Conservation (phyloP, 441 rosid species). For the Omphalea diandra region DNA sequence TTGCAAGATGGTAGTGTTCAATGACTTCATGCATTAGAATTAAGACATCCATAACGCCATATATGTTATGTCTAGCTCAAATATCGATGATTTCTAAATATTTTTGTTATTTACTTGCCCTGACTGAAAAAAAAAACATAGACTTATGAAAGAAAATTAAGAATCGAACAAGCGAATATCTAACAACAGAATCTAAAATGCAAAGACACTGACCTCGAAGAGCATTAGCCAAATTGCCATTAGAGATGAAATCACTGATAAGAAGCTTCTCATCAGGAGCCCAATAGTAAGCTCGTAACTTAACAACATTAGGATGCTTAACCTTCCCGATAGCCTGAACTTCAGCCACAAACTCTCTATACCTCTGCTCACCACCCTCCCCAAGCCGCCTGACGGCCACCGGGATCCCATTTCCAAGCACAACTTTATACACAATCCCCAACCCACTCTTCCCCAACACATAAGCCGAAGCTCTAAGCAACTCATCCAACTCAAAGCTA, state of each 20-base stretch:
- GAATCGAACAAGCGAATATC: neutral
- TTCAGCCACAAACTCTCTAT: slow-evolving; percentile 84
- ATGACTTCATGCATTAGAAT: too few relatives aligned
- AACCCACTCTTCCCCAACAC: slow-evolving; percentile 94
- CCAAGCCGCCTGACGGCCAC: slow-evolving; percentile 95
- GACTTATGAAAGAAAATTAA: neutral
- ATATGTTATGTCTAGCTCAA: too few relatives aligned
- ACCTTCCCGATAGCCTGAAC: slow-evolving; percentile 86
- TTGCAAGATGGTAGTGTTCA: too few relatives aligned
- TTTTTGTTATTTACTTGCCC: too few relatives aligned
- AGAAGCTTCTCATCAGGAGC: slow-evolving; percentile 94
- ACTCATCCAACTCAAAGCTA: slow-evolving; percentile 79
- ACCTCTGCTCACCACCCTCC: slow-evolving; percentile 87
- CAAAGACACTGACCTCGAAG: slow-evolving; percentile 53
- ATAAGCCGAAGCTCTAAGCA: slow-evolving; percentile 90
- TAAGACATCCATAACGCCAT: too few relatives aligned
- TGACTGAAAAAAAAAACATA: too few relatives aligned
- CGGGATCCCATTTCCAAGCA: slow-evolving; percentile 86
- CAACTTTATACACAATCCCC: slow-evolving; percentile 94
- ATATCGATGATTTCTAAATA: too few relatives aligned
- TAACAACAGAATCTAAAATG: neutral
- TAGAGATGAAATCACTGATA: slow-evolving; percentile 79
- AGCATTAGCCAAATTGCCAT: slow-evolving; percentile 81
- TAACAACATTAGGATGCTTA: slow-evolving; percentile 90
- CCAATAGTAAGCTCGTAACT: slow-evolving; percentile 91